Percentiles rank a stretch among this genome's conserved stretches.
Evolutionary conservation across 2,329 filamentous ascomycete species (phyloP).

Genomic region (Coniochaeta hoffmannii): DNA sequence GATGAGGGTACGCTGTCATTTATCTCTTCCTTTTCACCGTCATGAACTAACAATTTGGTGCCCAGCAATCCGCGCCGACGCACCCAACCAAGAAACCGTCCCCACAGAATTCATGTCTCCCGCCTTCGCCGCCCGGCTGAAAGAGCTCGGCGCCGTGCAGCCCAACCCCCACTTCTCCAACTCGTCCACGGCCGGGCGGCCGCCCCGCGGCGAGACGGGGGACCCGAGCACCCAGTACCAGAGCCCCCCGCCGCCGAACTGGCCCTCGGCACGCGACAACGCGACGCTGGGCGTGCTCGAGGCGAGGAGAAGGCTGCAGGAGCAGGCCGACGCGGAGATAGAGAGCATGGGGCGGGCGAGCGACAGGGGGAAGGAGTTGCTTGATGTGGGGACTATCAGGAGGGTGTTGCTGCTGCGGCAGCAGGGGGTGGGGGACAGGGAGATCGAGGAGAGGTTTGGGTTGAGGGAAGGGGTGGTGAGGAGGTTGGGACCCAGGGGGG

Average conservation of each 20-base stretch:
- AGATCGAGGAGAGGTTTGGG: slow-evolving; percentile 39
- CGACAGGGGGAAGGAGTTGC: slow-evolving; percentile 33
- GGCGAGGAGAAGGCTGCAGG: slow-evolving; percentile 36
- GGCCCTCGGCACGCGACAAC: slow-evolving; percentile 24
- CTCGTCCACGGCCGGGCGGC: slow-evolving; percentile 34
- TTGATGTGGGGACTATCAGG: slow-evolving; percentile 39
- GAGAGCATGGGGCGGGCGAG: slow-evolving; percentile 27
- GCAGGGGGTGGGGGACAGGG: slow-evolving; percentile 25
- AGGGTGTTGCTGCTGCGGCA: slow-evolving; percentile 37
- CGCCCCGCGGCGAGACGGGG: background rate
- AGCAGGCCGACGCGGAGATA: slow-evolving; percentile 35
- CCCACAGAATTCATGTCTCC: slow-evolving; percentile 21
- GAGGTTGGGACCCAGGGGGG: slow-evolving; percentile 32
- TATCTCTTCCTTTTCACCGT: background rate
- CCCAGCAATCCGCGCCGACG: slow-evolving; percentile 32
- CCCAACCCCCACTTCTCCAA: slow-evolving; percentile 47
- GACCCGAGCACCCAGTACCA: slow-evolving; percentile 11
- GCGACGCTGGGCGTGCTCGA: slow-evolving; percentile 41
- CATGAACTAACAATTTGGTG: background rate
- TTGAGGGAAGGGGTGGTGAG: slow-evolving; percentile 37
- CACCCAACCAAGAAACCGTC: slow-evolving; percentile 30
- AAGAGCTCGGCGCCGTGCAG: slow-evolving; percentile 46
- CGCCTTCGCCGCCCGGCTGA: slow-evolving; percentile 44
- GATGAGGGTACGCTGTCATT: slow-evolving; percentile 14
- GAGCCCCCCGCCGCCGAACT: slow-evolving; percentile 14